phyloP scores from a whole-genome alignment of 148 eudicot genomes.

The Camellia lanceoleosa region DNA sequence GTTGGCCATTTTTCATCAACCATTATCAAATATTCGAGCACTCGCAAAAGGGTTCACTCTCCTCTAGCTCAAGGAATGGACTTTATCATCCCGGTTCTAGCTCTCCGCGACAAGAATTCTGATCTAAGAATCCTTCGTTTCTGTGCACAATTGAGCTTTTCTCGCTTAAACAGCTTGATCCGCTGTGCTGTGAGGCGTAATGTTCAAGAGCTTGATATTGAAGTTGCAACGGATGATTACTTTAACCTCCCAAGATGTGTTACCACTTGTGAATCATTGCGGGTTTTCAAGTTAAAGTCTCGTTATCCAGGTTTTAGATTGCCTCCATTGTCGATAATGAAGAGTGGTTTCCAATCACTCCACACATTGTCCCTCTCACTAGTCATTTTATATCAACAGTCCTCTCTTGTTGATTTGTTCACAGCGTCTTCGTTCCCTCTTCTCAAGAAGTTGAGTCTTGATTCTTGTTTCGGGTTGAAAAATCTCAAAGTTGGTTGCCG shows the following conservation, averaged over 20 bases:
- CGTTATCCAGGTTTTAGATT: constrained; percentile 43
- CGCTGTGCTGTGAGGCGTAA: constrained; percentile 40
- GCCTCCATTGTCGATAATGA: constrained; percentile 36
- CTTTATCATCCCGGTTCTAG: constrained; percentile 27
- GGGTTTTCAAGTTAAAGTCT: constrained; percentile 40
- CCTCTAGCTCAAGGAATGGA: constrained; percentile 1
- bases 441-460: constrained; percentile 36
- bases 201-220: constrained; percentile 59
- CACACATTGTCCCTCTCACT: constrained; percentile 37
- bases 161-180: constrained; percentile 37
- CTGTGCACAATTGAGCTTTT: constrained; percentile 36
- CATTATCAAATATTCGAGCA: not conserved
- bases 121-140: constrained; percentile 40
- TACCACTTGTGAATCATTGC: constrained; percentile 22
- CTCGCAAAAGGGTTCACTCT: constrained; percentile 10
- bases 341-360: constrained; percentile 38
- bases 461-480: constrained; percentile 33
- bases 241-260: constrained; percentile 53
- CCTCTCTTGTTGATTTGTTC: constrained; percentile 38
- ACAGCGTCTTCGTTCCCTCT: constrained; percentile 40
- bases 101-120: constrained; percentile 31
- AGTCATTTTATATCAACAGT: constrained; percentile 22
- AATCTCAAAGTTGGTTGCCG: constrained; percentile 33
- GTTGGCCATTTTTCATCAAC: not conserved
- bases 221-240: constrained; percentile 38